Base-by-base conservation (phyloP, 129 eudicot genomes). In the Pittosporum tobira region DNA sequence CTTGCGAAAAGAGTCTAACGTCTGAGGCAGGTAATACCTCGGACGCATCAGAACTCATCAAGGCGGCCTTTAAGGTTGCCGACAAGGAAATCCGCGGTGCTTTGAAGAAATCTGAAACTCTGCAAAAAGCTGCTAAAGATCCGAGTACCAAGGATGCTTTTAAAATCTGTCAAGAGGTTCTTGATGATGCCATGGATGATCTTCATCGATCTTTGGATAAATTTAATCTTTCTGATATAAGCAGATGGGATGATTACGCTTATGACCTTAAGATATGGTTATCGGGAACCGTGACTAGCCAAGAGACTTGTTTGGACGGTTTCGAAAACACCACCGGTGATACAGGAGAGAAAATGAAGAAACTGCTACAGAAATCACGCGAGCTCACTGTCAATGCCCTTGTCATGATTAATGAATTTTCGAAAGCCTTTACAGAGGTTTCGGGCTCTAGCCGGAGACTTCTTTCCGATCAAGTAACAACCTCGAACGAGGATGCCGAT, bases 381-480 rank as follows among this genome's bases (percentile, higher is more conserved):
- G 74, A 76, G 61, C 51, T 76, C 1, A 27, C 69, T 7, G 68
- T 70, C 61, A 76, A 76, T 30, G 74, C 67, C 6, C 67, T 76
- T 2, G 71, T 67, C 20, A 76, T 76, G 66, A 65, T 76, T 6
- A 9, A 29, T 37, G 59, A 62, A 1, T 29, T 76, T 6, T 27
- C 70, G 3, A 9, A 57, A 2, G 46, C 58, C 24, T 10, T 71
- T 19, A 13, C 66, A 0, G 15, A 51, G 5, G n/a, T 76, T 19
- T 13, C 22, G 7, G 30, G 24, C n/a, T n/a, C n/a, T n/a, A 15
- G 14, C 16, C 31, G 63, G 2, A 5, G 46, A 65, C 34, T 61
- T 21, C 20, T 59, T 12, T 30, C 47, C 3, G 19, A 45, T 4
- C 25, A 26, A 9, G 58, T 25, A 20, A 19, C 13, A 5, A 1